Base-by-base conservation (phyloP, 2,329 filamentous ascomycete species). In the Aspergillus sp. region DNA sequence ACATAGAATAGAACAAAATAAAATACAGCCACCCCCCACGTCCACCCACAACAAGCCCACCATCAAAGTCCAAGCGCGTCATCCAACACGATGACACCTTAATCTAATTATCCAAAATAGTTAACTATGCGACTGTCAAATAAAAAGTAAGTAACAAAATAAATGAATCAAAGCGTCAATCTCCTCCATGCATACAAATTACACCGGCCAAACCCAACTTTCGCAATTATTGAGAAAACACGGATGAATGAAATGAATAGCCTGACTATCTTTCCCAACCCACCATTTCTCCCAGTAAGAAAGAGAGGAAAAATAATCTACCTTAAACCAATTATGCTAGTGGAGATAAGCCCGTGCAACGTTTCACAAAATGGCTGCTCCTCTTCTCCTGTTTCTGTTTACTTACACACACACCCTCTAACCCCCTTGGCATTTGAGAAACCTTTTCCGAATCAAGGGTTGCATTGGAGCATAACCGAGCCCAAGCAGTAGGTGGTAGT, bases 271-370 rank as follows among this genome's bases (percentile, higher is more conserved):
- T 7, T 43, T 17, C n/a, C 15, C 15, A 3, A 3, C 13, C 17
- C 39, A 17, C 39, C 39, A 30, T 30, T 12, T 12, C 15, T 43
- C 39, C 39, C 39, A 50, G 21, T 30, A 50, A 59, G 38, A 25
- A 52, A 53, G 23, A 36, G 48, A 51, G 32, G 32, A 12, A 49
- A 23, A 45, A 41, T 23, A 39, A 39, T 53, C 23, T 64, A 72
- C 66, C 59, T 70, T 72, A 70, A 66, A 60, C 59, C 58, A 55
- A 74, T 71, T 72, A 70, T 74, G 67, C 67, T 71, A 69, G 70
- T 72, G 72, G 71, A 72, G 72, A 73, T 74, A 72, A 74, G 70
- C 72, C 73, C 71, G 71, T 72, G 71, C 67, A 69, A 73, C 70
- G 71, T 74, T 73, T 71, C 72, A 74, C 71, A 64, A 60, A 67